These are phyloP conservation scores for Marasmius sp. DNA, from an alignment of 1,284 basidiomycete genomes.

Conservation along the genomic window DNA sequence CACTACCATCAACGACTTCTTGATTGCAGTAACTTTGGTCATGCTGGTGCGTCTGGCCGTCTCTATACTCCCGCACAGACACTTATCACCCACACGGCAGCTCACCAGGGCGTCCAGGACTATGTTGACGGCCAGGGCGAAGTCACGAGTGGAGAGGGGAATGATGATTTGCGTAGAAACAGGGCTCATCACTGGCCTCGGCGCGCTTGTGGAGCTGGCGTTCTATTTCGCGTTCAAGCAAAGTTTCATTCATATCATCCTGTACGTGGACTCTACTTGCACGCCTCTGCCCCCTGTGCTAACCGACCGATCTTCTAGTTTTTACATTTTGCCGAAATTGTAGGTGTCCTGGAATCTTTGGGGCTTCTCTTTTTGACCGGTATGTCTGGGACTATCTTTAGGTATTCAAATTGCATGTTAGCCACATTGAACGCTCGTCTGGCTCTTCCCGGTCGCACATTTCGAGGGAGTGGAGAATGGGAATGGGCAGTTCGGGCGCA, in stretches of 20 bases:
- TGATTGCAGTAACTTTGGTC: background rate
- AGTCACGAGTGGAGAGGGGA: constrained; percentile 3
- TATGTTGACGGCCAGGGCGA: background rate
- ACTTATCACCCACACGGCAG: background rate
- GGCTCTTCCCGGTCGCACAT: constrained; percentile 4
- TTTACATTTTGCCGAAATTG: constrained; percentile 15
- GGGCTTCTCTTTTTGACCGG: background rate
- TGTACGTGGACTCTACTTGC: constrained; percentile 1
- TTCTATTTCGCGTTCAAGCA: constrained; percentile 10
- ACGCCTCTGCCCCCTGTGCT: background rate
- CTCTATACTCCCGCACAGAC: background rate
- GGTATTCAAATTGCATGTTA: constrained; percentile 15
- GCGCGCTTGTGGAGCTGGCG: constrained; percentile 10
- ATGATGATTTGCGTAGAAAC: constrained; percentile 13
- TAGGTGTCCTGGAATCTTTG: background rate
- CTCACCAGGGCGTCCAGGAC: constrained; percentile 3
- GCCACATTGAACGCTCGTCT: constrained; percentile 14
- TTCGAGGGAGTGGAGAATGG: constrained; percentile 8
- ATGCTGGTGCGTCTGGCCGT: background rate
- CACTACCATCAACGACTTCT: background rate
- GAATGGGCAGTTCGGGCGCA: background rate
- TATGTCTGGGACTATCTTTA: background rate
- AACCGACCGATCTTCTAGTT: background rate
- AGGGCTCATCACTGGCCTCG: constrained; percentile 14
- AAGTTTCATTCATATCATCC: constrained; percentile 11